Conservation (phyloP, 2,329 filamentous ascomycete species). For the Talaromyces sp. region DNA sequence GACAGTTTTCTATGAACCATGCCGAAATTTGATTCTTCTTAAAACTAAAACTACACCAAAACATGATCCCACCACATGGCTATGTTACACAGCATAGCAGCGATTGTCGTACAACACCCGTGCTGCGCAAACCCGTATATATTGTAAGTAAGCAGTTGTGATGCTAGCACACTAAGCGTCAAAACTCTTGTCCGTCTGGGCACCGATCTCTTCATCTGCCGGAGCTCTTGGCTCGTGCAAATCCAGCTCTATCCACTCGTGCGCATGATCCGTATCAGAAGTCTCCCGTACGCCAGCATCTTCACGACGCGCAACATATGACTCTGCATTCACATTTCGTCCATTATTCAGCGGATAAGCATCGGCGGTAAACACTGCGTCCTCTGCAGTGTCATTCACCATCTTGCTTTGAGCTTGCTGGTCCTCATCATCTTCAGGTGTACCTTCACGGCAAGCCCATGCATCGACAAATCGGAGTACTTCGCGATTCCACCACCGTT, state of each 20-base stretch:
- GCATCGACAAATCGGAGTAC: constrained; percentile 53
- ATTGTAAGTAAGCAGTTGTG: not conserved
- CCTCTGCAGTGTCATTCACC: not conserved
- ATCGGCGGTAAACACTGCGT: constrained; percentile 11
- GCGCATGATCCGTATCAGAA: not conserved
- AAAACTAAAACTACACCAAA: not conserved
- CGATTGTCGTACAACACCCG: not conserved
- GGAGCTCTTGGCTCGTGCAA: not conserved
- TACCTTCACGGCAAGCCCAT: constrained; percentile 52
- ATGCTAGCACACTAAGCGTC: not conserved
- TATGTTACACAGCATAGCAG: not conserved
- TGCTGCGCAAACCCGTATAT: not conserved
- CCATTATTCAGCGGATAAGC: constrained; percentile 12
- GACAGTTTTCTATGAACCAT: not conserved
- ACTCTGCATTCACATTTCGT: not conserved
- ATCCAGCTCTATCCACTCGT: constrained; percentile 11
- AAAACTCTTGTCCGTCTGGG: not conserved
- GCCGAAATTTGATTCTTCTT: not conserved
- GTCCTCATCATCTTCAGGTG: constrained; percentile 50
- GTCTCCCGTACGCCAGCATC: not conserved
- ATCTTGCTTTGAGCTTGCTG: constrained; percentile 16
- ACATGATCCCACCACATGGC: not conserved
- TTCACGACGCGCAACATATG: not conserved
- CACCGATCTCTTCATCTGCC: not conserved
- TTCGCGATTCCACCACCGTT: constrained; percentile 57